phyloP scores from a whole-genome alignment of 306 rosid genomes.

The Medicago ruthenica region DNA sequence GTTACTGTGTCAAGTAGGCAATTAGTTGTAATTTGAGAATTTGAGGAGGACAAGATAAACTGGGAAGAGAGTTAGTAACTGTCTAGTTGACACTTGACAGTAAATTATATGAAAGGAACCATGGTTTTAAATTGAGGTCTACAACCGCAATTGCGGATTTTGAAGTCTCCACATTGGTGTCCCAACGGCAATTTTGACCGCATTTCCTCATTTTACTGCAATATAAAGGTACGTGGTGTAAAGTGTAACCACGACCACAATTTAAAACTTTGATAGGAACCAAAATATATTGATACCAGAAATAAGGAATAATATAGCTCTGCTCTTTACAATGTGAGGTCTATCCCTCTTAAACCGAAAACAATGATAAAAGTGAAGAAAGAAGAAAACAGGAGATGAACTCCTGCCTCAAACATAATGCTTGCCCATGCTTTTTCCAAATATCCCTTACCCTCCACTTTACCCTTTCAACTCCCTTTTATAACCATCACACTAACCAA shows the following conservation, averaged over 20 bases:
- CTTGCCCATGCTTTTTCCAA: background rate
- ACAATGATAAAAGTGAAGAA: background rate
- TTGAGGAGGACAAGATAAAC: background rate
- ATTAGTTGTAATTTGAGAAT: background rate
- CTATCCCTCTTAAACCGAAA: no score
- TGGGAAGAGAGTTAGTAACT: slow-evolving; percentile 8
- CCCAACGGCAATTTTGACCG: no score
- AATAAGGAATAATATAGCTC: no score
- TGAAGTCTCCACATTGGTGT: no score
- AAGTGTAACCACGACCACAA: no score
- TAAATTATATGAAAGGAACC: background rate
- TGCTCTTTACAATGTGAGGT: no score
- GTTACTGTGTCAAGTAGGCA: background rate
- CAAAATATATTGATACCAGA: no score
- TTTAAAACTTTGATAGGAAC: background rate
- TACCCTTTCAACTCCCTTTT: background rate
- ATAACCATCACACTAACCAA: background rate
- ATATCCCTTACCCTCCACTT: background rate
- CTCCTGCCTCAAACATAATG: background rate
- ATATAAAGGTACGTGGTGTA: no score
- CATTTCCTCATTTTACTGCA: no score
- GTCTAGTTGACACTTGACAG: background rate
- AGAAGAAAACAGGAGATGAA: background rate
- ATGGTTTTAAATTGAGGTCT: no score
- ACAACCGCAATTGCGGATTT: no score